Base-by-base conservation (phyloP, 495 filamentous ascomycete species). In the Polyplosphaeria fusca region DNA sequence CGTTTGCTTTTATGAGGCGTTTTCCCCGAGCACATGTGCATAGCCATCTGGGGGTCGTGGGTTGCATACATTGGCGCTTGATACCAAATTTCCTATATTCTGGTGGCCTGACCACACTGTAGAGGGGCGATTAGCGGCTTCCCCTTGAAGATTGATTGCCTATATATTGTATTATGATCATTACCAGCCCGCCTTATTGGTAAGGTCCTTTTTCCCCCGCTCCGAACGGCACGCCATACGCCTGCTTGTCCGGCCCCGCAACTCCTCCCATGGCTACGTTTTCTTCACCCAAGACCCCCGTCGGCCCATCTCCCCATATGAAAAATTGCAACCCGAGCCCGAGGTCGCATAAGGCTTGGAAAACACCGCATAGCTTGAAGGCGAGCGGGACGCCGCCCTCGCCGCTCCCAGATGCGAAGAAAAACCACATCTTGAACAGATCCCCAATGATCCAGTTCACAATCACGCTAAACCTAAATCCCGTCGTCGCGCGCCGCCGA, bases 401-500 rank as follows among this genome's bases (percentile, higher is more conserved):
- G 12, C 87, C 85, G 28, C 78, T 82, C 16, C 50, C 47, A 0
- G 32, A 43, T 0, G 68, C 43, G 58, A 73, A 73, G 73, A 97
- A 96, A 76, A 88, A 98, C 41, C 85, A 85, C 82, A 95, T 87
- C 77, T 98, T 98, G 86, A 96, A 94, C 28, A 82, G 74, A 73
- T 98, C 93, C 60, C 93, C 93, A 12, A 89, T 70, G 57, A 98
- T 73, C 93, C 93, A 98, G 42, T 86, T 89, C 3, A 78, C 84
- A 22, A 96, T 73, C 4, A 98, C 90, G 11, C 85, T 91, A 5
- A 95, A 39, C 2, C 93, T 82, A 73, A 98, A 96, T 7, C 93
- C 93, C 67, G 87, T 87, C 74, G 90, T 96, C 3, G 88, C 92
- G 41, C 80, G 79, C 0, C 85, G 82, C 20, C 77, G 82, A 58